These are phyloP conservation scores for Leccinum ponderosum DNA, from an alignment of 1,284 basidiomycete species.

Conservation along the genomic window DNA sequence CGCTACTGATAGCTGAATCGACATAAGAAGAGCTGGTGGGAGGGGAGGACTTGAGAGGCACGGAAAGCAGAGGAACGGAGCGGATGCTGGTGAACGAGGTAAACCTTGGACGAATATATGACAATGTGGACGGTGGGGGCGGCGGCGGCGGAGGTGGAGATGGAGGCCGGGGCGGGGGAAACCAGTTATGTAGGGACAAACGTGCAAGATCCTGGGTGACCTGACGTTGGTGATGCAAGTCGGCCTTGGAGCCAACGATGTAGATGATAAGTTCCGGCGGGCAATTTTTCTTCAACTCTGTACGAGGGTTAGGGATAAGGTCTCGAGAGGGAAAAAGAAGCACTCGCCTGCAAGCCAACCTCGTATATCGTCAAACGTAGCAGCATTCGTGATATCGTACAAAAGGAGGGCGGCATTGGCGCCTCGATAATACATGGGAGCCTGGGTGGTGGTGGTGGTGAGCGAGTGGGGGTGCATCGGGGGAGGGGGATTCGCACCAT, in stretches of 20 bases:
- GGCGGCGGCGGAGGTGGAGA: slow-evolving; percentile 49
- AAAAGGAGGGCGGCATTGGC: slow-evolving; percentile 95
- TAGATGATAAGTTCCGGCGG: slow-evolving; percentile 84
- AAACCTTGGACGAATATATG: slow-evolving; percentile 84
- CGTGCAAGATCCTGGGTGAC: slow-evolving; percentile 82
- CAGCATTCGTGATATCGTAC: slow-evolving; percentile 94
- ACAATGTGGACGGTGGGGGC: slow-evolving; percentile 64
- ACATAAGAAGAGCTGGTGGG: slow-evolving; percentile 54
- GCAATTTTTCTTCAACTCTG: slow-evolving; percentile 90
- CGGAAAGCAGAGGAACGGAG: slow-evolving; percentile 48
- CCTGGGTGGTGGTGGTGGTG: slow-evolving; percentile 45
- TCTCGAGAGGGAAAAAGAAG: slow-evolving; percentile 1
- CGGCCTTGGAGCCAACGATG: slow-evolving; percentile 89
- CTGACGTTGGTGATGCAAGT: slow-evolving; percentile 68
- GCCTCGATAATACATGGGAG: slow-evolving; percentile 99
- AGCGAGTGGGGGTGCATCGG: slow-evolving; percentile 17
- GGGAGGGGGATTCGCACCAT: slow-evolving; percentile 62
- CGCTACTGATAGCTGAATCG: slow-evolving; percentile 44
- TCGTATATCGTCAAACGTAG: slow-evolving; percentile 88
- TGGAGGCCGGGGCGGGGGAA: slow-evolving; percentile 71
- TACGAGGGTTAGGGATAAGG: slow-evolving; percentile 12
- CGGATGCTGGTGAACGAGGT: slow-evolving; percentile 78
- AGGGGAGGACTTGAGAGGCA: slow-evolving; percentile 41
- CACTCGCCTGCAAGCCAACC: slow-evolving; percentile 86
- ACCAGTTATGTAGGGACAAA: slow-evolving; percentile 79